A percentile compares a stretch with the other conserved stretches of the same genome.
Evolutionary conservation across 495 filamentous ascomycete species (phyloP).

Genomic region (Halenospora varia): DNA sequence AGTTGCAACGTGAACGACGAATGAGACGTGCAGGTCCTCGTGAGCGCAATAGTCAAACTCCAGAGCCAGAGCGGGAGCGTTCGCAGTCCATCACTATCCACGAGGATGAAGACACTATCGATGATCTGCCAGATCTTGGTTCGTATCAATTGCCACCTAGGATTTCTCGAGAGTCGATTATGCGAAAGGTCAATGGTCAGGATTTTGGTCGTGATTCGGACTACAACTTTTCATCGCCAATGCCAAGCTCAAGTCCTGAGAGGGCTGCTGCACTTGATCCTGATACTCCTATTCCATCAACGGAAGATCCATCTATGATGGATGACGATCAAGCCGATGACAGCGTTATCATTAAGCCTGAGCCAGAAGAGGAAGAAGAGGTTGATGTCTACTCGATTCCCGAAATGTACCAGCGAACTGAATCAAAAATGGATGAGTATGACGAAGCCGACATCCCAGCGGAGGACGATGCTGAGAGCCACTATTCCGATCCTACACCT

Average conservation of each 20-base stretch:
- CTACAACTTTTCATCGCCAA: constrained; percentile 55
- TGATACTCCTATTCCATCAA: constrained; percentile 79
- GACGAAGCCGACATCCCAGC: constrained; percentile 40
- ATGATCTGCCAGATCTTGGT: constrained; percentile 47
- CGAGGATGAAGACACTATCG: constrained; percentile 47
- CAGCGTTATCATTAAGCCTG: constrained; percentile 65
- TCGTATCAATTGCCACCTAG: constrained; percentile 65
- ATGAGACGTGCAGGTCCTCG: constrained; percentile 51
- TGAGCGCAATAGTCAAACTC: constrained; percentile 41
- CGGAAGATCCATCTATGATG: constrained; percentile 47
- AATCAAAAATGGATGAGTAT: constrained; percentile 29
- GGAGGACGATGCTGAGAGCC: constrained; percentile 37
- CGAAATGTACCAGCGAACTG: constrained; percentile 45
- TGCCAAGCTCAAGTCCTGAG: constrained; percentile 48
- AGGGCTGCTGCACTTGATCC: constrained; percentile 60
- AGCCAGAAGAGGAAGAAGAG: constrained; percentile 50
- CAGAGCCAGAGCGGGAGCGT: constrained; percentile 34
- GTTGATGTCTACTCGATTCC: constrained; percentile 69
- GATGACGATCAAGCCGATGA: constrained; percentile 44
- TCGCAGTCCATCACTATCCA: constrained; percentile 35
- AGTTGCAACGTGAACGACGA: constrained; percentile 57
- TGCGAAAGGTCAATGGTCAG: constrained; percentile 79
- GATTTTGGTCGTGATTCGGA: constrained; percentile 56
- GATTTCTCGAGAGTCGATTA: constrained; percentile 89
- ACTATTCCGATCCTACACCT: constrained; percentile 40